A percentile compares a stretch with the other conserved stretches of the same genome.
These are phyloP conservation scores for Marasmius oreades DNA, from an alignment of 1,284 basidiomycete species.

Conservation along the genomic window DNA sequence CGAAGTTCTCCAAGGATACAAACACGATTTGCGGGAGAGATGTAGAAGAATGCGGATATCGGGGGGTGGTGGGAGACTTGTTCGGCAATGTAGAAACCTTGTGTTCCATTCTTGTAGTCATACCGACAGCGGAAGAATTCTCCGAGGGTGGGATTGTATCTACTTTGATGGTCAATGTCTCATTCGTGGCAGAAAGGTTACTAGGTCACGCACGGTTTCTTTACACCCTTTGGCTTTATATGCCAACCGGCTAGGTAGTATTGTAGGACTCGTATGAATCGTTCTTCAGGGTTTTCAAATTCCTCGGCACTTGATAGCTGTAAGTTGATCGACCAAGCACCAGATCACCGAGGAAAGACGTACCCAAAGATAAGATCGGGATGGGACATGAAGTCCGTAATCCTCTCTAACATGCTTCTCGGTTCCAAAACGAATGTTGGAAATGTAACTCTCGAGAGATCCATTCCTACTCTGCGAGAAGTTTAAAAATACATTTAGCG, in stretches of 20 bases:
- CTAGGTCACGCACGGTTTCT: slow-evolving; percentile 81
- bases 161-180: slow-evolving; percentile 26
- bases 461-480: slow-evolving; percentile 81
- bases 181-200: too few species aligned
- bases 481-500: not conserved
- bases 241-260: slow-evolving; percentile 99
- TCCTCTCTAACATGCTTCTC: slow-evolving; percentile 90
- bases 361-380: slow-evolving; percentile 96
- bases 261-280: slow-evolving; percentile 88
- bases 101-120: slow-evolving; percentile 87
- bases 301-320: slow-evolving; percentile 58
- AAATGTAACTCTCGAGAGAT: slow-evolving; percentile 90
- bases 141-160: slow-evolving; percentile 95
- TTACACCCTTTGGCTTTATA: slow-evolving; percentile 98
- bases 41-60: slow-evolving; percentile 95
- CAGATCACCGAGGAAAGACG: slow-evolving; percentile 32
- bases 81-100: slow-evolving; percentile 96
- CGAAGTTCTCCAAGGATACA: slow-evolving; percentile 90
- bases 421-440: slow-evolving; percentile 95
- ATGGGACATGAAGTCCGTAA: slow-evolving; percentile 99
- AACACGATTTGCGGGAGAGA: slow-evolving; percentile 86
- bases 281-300: slow-evolving; percentile 79
- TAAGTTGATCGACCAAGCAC: slow-evolving; percentile 6
- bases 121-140: slow-evolving; percentile 98
- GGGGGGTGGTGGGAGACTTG: slow-evolving; percentile 97